These are phyloP conservation scores for Phytophthora citricola DNA, from an alignment of 352 stramenopile species.

Conservation along the genomic window DNA sequence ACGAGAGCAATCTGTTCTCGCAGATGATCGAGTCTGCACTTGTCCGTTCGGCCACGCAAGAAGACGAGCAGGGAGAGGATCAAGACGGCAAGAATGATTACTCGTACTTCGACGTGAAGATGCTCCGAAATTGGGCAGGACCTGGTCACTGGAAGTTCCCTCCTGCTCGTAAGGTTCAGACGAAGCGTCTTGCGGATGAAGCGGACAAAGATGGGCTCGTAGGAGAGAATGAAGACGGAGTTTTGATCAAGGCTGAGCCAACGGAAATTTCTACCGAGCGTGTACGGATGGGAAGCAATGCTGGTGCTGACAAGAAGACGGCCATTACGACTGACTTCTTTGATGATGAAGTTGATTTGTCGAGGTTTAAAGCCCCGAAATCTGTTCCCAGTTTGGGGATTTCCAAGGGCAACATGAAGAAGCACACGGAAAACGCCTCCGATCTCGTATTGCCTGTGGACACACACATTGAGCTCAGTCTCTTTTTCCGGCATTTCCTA, in stretches of 20 bases:
- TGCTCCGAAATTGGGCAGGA: slow-evolving; percentile 84
- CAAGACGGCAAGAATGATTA: slow-evolving; percentile 66
- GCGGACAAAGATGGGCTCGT: slow-evolving; percentile 35
- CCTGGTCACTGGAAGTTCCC: slow-evolving; percentile 81
- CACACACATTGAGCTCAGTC: slow-evolving; percentile 67
- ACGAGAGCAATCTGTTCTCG: slow-evolving; percentile 64
- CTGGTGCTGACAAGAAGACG: slow-evolving; percentile 51
- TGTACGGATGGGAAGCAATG: slow-evolving; percentile 24
- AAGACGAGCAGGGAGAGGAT: slow-evolving; percentile 55
- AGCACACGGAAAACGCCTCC: slow-evolving; percentile 56
- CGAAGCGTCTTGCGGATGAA: slow-evolving; percentile 37
- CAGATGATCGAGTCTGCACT: slow-evolving; percentile 82
- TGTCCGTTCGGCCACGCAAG: slow-evolving; percentile 55
- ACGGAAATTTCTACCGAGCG: slow-evolving; percentile 23
- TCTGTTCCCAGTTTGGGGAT: slow-evolving; percentile 43
- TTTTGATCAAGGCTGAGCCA: slow-evolving; percentile 37
- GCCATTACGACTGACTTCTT: slow-evolving; percentile 66
- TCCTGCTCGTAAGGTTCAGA: slow-evolving; percentile 55
- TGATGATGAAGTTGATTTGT: slow-evolving; percentile 52
- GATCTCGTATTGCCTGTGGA: slow-evolving; percentile 84
- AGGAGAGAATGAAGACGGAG: slow-evolving; percentile 36
- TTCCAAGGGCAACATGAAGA: slow-evolving; percentile 59
- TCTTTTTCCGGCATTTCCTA: slow-evolving; percentile 84
- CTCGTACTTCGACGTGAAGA: slow-evolving; percentile 85
- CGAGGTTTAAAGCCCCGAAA: slow-evolving; percentile 50